Evolutionary conservation across 129 eudicot genomes (phyloP), one percentile per base, ranked within the genome.

Genomic region (Glebionis coronaria): DNA sequence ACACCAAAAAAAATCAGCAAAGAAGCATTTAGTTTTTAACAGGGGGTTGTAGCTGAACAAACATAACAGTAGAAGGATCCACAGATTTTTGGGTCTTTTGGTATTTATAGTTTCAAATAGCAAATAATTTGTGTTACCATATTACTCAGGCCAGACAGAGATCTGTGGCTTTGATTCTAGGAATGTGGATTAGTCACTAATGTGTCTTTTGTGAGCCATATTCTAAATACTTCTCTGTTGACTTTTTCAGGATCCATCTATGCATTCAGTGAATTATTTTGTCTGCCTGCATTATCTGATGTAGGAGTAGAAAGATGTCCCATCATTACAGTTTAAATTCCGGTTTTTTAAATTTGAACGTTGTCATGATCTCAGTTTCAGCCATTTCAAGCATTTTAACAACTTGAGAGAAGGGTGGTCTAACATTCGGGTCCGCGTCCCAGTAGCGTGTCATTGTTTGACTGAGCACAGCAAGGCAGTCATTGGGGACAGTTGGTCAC

Each of bases 361-460:
- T 79, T 31, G 90, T 89, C 88, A 86, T 79, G 67, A 89, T 75
- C 81, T 85, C 94, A 3, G 44, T 79, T 77, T 89, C 88, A 0
- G 96, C 96, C 72, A 78, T 65, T 76, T 89, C 96, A 4, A 89
- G 88, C 96, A 89, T 86, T 66, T 76, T 68, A 61, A 88, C 96
- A 0, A 88, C 86, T 58, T 88, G 80, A 25, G 80, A 53, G 73
- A 89, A 89, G 13, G 84, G 63, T 12, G 96, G 96, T 50, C 96
- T 79, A 2, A 81, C 88, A 72, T 83, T 82, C 0, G 96, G 90
- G 28, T 89, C 83, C 2, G 27, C 78, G 19, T 89, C 96, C 96
- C 96, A 89, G 72, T 94, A 89, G 51, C 83, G 85, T 44, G 90
- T 83, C 96, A 89, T 89, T 69, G 86, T 89, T 57, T 85, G 88